Base-by-base conservation (phyloP, 768 basidiomycete species). In the Leccinum ochraceum region DNA sequence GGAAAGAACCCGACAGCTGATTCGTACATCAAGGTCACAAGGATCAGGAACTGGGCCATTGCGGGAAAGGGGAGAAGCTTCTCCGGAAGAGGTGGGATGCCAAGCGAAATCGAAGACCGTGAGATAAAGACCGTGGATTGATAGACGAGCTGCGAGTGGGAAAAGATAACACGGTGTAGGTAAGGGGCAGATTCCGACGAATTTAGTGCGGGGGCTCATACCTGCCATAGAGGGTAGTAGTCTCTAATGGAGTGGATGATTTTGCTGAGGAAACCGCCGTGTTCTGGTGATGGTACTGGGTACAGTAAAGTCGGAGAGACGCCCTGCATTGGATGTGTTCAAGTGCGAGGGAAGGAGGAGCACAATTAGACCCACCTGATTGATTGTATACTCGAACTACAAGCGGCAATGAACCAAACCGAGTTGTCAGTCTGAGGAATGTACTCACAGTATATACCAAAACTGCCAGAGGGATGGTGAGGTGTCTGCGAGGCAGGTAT, bases 181-280 rank as follows among this genome's bases (percentile, higher is more conserved):
- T 61, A 34, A 59, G 58, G 56, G 54, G 20, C 24, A 36, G 58
- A 57, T 17, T 56, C 24, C 16, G 14, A 53, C 28, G 53, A 52
- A 58, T 26, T 46, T 17, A 59, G 59, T 52, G 61, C 64, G 63
- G 68, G 39, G 1, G 42, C 13, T 20, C 80, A 26, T 62, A 89
- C 91, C 87, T 94, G 92, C 92, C 94, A 97, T 44, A 96, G 82
- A 2, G 95, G 95, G 75, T 98, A 98, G 71, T 95, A 98, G 69
- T 98, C 96, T 39, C 94, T 82, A 20, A 94, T 80, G 1, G 85
- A 87, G 67, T 91, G 86, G 59, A 98, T 92, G 60, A 98, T 81
- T 69, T 81, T 84, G 69, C 87, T 84, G 54, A 96, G 79, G 13
- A 93, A 54, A 57, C 85, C 81, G 61, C 88, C 79, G 5, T 77